Percentiles rank a stretch among this genome's conserved stretches.
phyloP scores from a whole-genome alignment of 176 grass and related monocot genomes.

The Triticum timopheevii region DNA sequence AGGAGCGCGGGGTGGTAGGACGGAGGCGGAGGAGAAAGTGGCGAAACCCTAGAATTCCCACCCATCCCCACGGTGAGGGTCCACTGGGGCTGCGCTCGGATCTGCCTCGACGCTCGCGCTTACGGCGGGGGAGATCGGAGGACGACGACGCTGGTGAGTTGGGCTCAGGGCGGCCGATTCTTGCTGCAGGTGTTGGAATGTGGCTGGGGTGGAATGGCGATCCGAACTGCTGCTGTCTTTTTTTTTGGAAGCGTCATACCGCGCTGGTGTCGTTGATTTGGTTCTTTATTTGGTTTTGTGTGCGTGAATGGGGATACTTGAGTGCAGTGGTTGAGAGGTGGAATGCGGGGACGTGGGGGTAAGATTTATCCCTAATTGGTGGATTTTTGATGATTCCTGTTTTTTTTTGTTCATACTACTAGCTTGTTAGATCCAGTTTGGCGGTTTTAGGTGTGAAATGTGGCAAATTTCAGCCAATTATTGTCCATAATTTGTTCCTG shows the following conservation, averaged over 20 bases:
- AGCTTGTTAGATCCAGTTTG: conserved; percentile 16
- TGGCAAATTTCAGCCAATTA: background rate
- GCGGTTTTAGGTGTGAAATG: background rate
- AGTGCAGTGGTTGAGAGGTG: background rate
- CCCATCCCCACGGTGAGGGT: background rate
- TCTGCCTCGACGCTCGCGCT: conserved; percentile 44
- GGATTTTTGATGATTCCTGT: background rate
- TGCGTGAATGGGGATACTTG: background rate
- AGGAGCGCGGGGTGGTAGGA: background rate
- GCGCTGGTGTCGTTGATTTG: background rate
- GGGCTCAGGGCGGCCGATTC: background rate
- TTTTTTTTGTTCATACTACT: background rate
- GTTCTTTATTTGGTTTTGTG: conserved; percentile 23
- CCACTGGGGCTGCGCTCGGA: conserved; percentile 2
- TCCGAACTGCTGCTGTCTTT: background rate
- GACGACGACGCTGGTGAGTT: conserved; percentile 3
- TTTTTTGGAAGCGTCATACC: background rate
- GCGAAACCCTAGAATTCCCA: conserved; percentile 7
- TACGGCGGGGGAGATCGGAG: conserved; percentile 31
- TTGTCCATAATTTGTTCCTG: background rate
- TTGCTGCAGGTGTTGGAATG: conserved; percentile 23
- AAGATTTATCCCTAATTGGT: conserved; percentile 7
- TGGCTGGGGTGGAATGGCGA: conserved; percentile 22
- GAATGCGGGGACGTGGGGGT: conserved; percentile 15
- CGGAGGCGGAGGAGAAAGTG: background rate